Percentiles rank a stretch among this genome's conserved stretches.
Evolutionary conservation across 2,329 filamentous ascomycete species (phyloP).

Genomic region (Aspergillus hortae): DNA sequence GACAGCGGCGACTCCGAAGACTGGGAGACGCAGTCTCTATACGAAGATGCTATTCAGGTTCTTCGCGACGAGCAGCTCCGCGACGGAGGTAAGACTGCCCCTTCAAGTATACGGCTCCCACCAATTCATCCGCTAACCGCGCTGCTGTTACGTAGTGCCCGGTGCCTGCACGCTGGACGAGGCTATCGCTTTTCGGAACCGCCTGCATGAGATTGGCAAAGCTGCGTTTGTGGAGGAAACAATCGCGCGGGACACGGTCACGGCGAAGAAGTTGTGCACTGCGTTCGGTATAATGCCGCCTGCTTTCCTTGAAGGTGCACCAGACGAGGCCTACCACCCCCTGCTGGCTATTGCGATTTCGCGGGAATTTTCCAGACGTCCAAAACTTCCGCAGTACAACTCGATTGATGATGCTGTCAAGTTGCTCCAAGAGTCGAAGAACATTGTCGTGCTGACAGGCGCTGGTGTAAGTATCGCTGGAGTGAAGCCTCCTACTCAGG

Average conservation of each 20-base stretch:
- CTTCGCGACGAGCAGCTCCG: slow-evolving; percentile 52
- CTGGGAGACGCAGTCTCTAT: slow-evolving; percentile 64
- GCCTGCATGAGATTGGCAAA: slow-evolving; percentile 73
- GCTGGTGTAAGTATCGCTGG: slow-evolving; percentile 58
- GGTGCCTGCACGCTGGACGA: slow-evolving; percentile 66
- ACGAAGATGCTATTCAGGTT: slow-evolving; percentile 60
- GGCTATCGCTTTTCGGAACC: slow-evolving; percentile 63
- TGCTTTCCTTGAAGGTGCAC: slow-evolving; percentile 65
- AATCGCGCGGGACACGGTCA: slow-evolving; percentile 64
- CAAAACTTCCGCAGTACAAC: slow-evolving; percentile 77
- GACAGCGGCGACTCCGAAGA: slow-evolving; percentile 35
- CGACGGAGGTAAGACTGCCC: slow-evolving; percentile 44
- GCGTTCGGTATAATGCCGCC: slow-evolving; percentile 79
- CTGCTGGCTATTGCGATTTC: slow-evolving; percentile 74
- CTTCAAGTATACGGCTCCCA: slow-evolving; percentile 1
- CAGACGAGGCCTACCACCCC: slow-evolving; percentile 72
- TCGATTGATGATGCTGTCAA: slow-evolving; percentile 80
- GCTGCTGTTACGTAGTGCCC: slow-evolving; percentile 29
- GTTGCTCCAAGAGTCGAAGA: slow-evolving; percentile 68
- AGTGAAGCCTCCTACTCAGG: neutral
- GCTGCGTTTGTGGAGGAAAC: slow-evolving; percentile 71
- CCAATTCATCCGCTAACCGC: neutral
- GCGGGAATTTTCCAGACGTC: slow-evolving; percentile 75
- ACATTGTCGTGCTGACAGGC: slow-evolving; percentile 91
- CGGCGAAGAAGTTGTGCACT: slow-evolving; percentile 77